phyloP scores from a whole-genome alignment of 768 basidiomycete genomes.

The Astraeus odoratus region DNA sequence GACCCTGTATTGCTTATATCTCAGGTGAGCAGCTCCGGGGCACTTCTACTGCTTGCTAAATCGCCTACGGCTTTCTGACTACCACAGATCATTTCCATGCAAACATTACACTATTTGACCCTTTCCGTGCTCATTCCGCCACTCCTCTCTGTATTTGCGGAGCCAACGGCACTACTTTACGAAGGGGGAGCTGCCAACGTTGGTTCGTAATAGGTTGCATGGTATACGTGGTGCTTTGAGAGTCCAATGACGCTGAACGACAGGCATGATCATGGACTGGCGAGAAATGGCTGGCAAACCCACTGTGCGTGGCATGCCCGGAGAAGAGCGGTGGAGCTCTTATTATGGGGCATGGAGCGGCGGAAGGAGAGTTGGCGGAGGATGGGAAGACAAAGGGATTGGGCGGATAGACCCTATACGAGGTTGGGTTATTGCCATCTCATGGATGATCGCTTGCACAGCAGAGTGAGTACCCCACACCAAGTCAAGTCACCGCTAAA shows the following conservation, averaged over 20 bases:
- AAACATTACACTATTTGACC: constrained; percentile 90
- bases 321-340: constrained; percentile 57
- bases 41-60: neutral
- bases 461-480: constrained; percentile 66
- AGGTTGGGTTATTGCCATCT: constrained; percentile 85
- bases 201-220: constrained; percentile 37
- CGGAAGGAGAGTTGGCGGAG: constrained; percentile 64
- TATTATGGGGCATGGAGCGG: constrained; percentile 76
- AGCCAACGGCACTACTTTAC: constrained; percentile 58
- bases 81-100: constrained; percentile 87
- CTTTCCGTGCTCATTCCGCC: constrained; percentile 79
- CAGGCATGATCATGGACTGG: constrained; percentile 97
- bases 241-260: constrained; percentile 5
- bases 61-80: neutral
- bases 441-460: constrained; percentile 77
- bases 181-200: constrained; percentile 79
- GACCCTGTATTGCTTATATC: constrained; percentile 85
- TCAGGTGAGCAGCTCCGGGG: constrained; percentile 44
- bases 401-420: constrained; percentile 70
- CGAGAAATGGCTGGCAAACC: constrained; percentile 85
- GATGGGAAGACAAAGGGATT: constrained; percentile 48
- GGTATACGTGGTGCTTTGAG: neutral
- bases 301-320: constrained; percentile 61
- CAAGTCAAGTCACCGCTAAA: constrained; percentile 4
- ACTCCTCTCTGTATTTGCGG: constrained; percentile 67